Conservation (phyloP, 331 rosid genomes). For the Quercus lobata region DNA sequence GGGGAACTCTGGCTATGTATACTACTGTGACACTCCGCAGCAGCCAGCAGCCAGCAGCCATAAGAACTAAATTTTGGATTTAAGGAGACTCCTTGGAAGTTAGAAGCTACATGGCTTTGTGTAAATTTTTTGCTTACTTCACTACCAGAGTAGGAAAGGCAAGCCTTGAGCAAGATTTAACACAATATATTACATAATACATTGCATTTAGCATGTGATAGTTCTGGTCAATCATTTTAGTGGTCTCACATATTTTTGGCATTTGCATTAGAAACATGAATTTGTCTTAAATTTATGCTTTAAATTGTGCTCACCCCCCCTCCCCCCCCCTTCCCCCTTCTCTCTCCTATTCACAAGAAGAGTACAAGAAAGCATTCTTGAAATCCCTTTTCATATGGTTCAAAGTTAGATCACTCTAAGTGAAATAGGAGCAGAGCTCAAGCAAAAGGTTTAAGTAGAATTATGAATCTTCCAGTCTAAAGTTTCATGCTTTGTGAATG, state of each 20-base stretch:
- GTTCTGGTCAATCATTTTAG: background rate
- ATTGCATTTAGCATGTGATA: background rate
- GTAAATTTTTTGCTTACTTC: background rate
- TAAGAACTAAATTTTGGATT: background rate
- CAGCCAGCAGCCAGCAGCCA: too few species aligned
- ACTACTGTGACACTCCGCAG: background rate
- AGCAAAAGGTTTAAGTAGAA: too few species aligned
- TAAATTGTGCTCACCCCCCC: background rate
- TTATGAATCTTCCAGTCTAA: too few species aligned
- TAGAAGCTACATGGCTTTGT: background rate
- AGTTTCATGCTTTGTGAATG: too few species aligned
- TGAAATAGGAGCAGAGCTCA: too few species aligned
- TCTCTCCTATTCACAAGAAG: too few species aligned
- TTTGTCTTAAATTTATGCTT: background rate
- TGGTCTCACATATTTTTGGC: background rate
- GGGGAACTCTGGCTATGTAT: background rate
- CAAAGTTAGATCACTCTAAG: too few species aligned
- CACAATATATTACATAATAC: background rate
- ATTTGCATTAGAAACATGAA: background rate
- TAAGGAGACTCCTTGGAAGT: background rate
- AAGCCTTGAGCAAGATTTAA: background rate
- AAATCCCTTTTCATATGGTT: too few species aligned
- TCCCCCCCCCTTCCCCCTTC: fast-evolving
- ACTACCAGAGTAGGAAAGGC: background rate
- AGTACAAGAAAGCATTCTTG: too few species aligned